Base-by-base conservation (phyloP, 208 protist species). In the Zelonia costaricensis region DNA sequence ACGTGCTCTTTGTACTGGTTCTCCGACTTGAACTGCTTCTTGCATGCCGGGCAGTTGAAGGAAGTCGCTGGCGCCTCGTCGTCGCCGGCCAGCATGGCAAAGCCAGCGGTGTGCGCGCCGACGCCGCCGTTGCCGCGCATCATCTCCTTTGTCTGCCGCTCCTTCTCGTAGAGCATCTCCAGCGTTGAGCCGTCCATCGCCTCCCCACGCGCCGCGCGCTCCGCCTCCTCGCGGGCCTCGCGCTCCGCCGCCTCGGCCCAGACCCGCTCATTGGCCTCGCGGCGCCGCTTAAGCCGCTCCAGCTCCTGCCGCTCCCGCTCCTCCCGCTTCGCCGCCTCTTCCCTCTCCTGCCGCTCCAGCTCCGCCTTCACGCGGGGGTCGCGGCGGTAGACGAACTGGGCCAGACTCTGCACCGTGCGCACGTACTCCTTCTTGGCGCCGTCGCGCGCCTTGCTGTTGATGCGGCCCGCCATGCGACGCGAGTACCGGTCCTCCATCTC, bases 401-500 rank as follows among this genome's bases (percentile, higher is more conserved):
- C 76, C 16, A 96, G 69, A 40, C 62, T 83, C 48, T 82, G 80
- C 59, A 96, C 85, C 15, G 76, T 93, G 61, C 90, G 81, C 36
- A 87, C 68, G 69, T 93, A 96, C 70, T 93, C 84, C 48, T 93
- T 94, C 64, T 91, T 94, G 4, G 87, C 91, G 18, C 72, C 60
- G 36, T 62, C 66, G 20, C 91, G 84, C 2, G 72, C 79, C 60
- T 96, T 96, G 72, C 82, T 79, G 70, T 96, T 96, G 62, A 96
- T 90, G 38, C 87, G 74, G 23, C 91, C 85, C 9, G 91, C 91
- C 72, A 79, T 77, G 51, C 91, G 68, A n/a, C 91, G 80, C 15
- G 83, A 88, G 59, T 88, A 88, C 42, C 91, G 87, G 63, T 96
- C 91, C 59, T 86, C 77, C 76, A 96, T 94, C 54, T 94, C 85